A percentile compares a stretch with the other conserved stretches of the same genome.
Conservation (phyloP, 441 rosid species). For the Pelargonium fulgidum region DNA sequence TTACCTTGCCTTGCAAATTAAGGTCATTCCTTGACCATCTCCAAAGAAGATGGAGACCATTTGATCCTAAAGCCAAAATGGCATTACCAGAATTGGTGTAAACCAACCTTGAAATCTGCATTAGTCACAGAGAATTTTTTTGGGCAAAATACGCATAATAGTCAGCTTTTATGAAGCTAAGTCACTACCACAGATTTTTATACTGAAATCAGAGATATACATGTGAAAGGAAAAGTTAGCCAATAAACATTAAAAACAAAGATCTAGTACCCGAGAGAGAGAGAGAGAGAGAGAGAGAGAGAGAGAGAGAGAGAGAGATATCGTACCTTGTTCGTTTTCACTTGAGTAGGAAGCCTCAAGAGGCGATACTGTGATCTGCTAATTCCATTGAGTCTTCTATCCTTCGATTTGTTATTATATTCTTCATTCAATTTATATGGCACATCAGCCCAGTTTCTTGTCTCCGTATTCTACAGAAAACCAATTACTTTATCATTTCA, state of each 20-base stretch:
- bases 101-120: slow-evolving; percentile 89
- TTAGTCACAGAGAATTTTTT: not conserved
- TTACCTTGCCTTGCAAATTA: slow-evolving; percentile 77
- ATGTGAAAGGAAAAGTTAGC: not conserved
- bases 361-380: slow-evolving; percentile 76
- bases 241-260: not conserved
- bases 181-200: not conserved
- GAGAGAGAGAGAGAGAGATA: not conserved
- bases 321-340: slow-evolving; percentile 69
- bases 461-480: slow-evolving; percentile 69
- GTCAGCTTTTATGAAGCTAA: not conserved
- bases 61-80: slow-evolving; percentile 88
- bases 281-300: not conserved
- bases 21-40: slow-evolving; percentile 36
- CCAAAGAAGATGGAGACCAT: slow-evolving; percentile 77
- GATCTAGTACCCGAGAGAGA: not conserved
- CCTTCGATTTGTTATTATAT: slow-evolving; percentile 76
- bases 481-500: not conserved
- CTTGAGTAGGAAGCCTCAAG: slow-evolving; percentile 75
- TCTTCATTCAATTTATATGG: slow-evolving; percentile 84
- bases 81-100: slow-evolving; percentile 93
- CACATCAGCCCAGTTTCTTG: slow-evolving; percentile 58
- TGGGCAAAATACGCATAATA: not conserved
- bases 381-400: slow-evolving; percentile 90
- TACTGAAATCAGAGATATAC: not conserved